Evolutionary conservation across 805 yeast species (phyloP).

Genomic region (Cyberlindnera bimundalis): DNA sequence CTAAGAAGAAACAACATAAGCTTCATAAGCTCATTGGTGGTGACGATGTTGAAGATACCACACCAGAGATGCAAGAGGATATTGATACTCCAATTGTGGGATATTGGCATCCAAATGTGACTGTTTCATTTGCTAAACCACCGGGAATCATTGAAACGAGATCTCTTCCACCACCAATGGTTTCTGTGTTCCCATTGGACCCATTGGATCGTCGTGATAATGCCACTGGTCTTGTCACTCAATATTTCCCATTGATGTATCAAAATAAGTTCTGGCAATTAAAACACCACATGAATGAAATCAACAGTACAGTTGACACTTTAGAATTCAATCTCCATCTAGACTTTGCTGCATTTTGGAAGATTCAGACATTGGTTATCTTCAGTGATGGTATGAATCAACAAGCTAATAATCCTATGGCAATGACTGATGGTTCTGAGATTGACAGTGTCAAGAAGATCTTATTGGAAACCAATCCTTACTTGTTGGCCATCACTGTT

Average conservation of each 20-base stretch:
- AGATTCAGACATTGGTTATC: constrained; percentile 29
- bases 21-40: constrained; percentile 31
- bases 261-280: constrained; percentile 40
- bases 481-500: constrained; percentile 31
- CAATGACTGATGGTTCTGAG: constrained; percentile 32
- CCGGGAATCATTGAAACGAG: constrained; percentile 20
- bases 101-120: constrained; percentile 37
- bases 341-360: constrained; percentile 29
- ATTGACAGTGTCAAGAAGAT: constrained; percentile 35
- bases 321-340: constrained; percentile 31
- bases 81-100: constrained; percentile 21
- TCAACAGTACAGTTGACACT: constrained; percentile 25
- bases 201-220: constrained; percentile 30
- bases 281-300: constrained; percentile 31
- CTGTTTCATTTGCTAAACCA: constrained; percentile 28
- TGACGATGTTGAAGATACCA: constrained; percentile 14
- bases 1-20: constrained; percentile 28
- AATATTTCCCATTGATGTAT: constrained; percentile 36
- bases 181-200: constrained; percentile 27
- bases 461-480: constrained; percentile 36
- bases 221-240: constrained; percentile 29
- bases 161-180: constrained; percentile 25
- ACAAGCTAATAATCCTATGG: constrained; percentile 26
- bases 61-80: constrained; percentile 15
- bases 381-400: constrained; percentile 30